Evolutionary conservation across 768 basidiomycete species (phyloP), one percentile per base, ranked within the genome.

Genomic region (Mycena leptocephala): DNA sequence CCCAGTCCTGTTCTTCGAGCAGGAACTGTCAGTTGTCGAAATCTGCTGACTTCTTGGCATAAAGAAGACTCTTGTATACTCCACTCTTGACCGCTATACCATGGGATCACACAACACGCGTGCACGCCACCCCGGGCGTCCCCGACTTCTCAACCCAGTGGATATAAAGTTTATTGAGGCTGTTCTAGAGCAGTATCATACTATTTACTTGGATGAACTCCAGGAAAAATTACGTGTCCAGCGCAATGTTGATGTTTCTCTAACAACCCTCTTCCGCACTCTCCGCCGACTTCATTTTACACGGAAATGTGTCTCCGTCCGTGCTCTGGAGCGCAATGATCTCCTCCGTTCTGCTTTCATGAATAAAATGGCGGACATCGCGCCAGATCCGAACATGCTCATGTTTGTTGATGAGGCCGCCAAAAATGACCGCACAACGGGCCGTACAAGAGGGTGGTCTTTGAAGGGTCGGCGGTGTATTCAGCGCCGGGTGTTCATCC

Each of bases 211-310:
- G 0, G 72, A 75, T 32, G 73, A 48, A 32, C 61, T 82, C 13
- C 81, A 81, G 41, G 76, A 79, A 18, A 43, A 78, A 28, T 77
- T 82, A 13, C 26, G 46, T 4, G 14, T 30, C 1, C 46, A 59
- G 11, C 69, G 76, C 11, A 58, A 64, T 33, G 18, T 77, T 14
- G 11, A 39, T 33, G 79, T 76, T 24, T 79, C 71, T 10, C 35
- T 80, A 51, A 43, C 80, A 1, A 82, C 80, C 0, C 58, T 80
- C 41, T 78, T 70, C 30, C 65, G 72, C 14, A 67, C 84, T n/a
- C n/a, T n/a, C n/a, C n/a, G n/a, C n/a, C n/a, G n/a, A n/a, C n/a
- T n/a, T n/a, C n/a, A n/a, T n/a, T n/a, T n/a, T n/a, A n/a, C n/a
- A n/a, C n/a, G n/a, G n/a, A n/a, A n/a, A n/a, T n/a, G n/a, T n/a